phyloP scores from a whole-genome alignment of 2,329 filamentous ascomycete species.

The Podosphaera xanthii region DNA sequence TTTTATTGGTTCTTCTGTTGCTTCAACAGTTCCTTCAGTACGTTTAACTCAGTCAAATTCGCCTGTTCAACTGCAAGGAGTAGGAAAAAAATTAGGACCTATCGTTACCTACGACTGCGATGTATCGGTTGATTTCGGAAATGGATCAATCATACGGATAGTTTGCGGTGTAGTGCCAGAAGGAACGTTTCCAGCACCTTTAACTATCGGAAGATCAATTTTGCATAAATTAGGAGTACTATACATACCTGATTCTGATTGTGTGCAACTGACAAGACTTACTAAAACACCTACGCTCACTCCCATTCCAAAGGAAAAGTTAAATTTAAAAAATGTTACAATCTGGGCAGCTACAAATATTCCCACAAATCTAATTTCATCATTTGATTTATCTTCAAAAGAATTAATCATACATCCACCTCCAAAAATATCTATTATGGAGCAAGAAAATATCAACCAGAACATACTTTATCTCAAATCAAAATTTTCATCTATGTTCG shows the following conservation, averaged over 20 bases:
- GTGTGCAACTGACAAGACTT: neutral
- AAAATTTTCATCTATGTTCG: no score
- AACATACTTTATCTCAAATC: no score
- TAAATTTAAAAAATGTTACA: neutral
- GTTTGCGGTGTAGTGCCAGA: slow-evolving; percentile 1
- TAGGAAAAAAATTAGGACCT: neutral
- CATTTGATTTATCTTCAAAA: neutral
- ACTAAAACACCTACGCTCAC: neutral
- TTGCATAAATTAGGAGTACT: neutral
- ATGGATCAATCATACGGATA: neutral
- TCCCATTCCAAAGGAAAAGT: neutral
- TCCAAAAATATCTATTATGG: neutral
- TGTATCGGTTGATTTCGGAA: neutral
- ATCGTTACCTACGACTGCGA: neutral
- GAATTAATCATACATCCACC: neutral
- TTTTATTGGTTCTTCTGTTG: neutral
- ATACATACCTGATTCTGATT: neutral
- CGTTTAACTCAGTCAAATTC: neutral
- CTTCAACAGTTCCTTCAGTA: neutral
- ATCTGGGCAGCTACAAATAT: neutral
- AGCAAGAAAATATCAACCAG: neutral
- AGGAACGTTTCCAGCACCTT: slow-evolving; percentile 1
- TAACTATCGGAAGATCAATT: slow-evolving; percentile 1
- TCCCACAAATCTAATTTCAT: neutral
- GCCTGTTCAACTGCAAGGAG: neutral